phyloP scores from a whole-genome alignment of 495 filamentous ascomycete genomes.

The Pyrenula massariospora region DNA sequence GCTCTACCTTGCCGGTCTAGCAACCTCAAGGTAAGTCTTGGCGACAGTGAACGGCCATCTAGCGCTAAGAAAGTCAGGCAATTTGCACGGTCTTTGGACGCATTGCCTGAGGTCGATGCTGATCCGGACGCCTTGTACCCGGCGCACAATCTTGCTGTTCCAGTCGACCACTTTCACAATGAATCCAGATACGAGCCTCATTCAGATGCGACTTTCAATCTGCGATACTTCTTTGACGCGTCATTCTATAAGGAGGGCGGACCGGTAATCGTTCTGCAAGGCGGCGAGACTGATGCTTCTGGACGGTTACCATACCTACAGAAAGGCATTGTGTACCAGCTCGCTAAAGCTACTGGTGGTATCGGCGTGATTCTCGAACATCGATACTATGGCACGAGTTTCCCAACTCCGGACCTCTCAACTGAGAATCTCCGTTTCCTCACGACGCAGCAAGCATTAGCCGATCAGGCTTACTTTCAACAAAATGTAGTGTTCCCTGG shows the following conservation, averaged over 20 bases:
- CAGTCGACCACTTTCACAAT: constrained; percentile 68
- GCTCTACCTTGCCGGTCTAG: too few species aligned
- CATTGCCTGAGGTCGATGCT: neutral
- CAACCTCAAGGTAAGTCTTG: too few species aligned
- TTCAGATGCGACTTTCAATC: constrained; percentile 40
- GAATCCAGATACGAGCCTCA: constrained; percentile 60
- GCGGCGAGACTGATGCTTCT: constrained; percentile 48
- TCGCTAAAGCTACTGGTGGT: constrained; percentile 51
- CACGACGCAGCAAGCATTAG: constrained; percentile 63
- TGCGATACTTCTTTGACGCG: constrained; percentile 67
- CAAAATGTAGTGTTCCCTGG: constrained; percentile 52
- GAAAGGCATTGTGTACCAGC: constrained; percentile 54
- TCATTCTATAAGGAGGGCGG: constrained; percentile 54
- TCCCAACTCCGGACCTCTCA: constrained; percentile 44
- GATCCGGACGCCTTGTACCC: constrained; percentile 37
- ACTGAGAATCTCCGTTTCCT: constrained; percentile 59
- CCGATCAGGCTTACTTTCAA: constrained; percentile 63
- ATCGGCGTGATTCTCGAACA: constrained; percentile 69
- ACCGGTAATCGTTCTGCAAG: constrained; percentile 57
- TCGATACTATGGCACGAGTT: constrained; percentile 58
- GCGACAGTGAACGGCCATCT: too few species aligned
- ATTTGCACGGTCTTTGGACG: neutral
- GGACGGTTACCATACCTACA: constrained; percentile 52
- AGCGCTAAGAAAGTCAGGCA: neutral
- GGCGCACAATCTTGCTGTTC: constrained; percentile 49